These are phyloP conservation scores for Moniliella sp. DNA, from an alignment of 1,284 basidiomycete species.

Conservation along the genomic window DNA sequence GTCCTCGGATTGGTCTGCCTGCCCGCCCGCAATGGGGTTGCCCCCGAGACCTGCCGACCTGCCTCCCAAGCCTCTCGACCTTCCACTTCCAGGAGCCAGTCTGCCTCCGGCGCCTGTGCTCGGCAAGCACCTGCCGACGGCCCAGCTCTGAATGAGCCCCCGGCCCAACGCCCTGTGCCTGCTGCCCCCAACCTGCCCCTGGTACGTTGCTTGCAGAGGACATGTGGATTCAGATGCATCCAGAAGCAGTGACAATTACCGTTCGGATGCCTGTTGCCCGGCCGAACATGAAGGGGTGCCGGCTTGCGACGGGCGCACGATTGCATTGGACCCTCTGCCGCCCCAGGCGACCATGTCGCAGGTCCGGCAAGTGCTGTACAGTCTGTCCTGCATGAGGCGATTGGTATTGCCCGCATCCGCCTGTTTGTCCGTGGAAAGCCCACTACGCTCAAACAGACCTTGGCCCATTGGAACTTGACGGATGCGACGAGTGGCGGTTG, in stretches of 20 bases:
- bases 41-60: neutral
- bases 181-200: neutral
- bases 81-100: no score
- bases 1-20: slow-evolving; percentile 1
- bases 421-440: slow-evolving; percentile 17
- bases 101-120: no score
- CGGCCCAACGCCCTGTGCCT: neutral
- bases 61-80: neutral
- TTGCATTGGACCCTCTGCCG: slow-evolving; percentile 10
- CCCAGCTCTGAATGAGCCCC: neutral
- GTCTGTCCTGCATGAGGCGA: slow-evolving; percentile 9
- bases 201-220: slow-evolving; percentile 10
- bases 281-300: slow-evolving; percentile 4
- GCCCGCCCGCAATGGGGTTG: neutral
- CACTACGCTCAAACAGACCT: slow-evolving; percentile 22
- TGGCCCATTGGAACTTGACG: slow-evolving; percentile 25
- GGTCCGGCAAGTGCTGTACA: slow-evolving; percentile 21
- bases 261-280: slow-evolving; percentile 10
- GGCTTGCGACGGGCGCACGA: slow-evolving; percentile 13
- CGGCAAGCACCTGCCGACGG: no score
- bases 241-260: slow-evolving; percentile 10
- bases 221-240: slow-evolving; percentile 16
- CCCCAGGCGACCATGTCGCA: slow-evolving; percentile 7
- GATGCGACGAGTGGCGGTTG: slow-evolving; percentile 15
- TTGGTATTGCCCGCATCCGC: slow-evolving; percentile 18